These are phyloP conservation scores for Ammopiptanthus mongolicus DNA, from an alignment of 306 rosid genomes.

Conservation along the genomic window DNA sequence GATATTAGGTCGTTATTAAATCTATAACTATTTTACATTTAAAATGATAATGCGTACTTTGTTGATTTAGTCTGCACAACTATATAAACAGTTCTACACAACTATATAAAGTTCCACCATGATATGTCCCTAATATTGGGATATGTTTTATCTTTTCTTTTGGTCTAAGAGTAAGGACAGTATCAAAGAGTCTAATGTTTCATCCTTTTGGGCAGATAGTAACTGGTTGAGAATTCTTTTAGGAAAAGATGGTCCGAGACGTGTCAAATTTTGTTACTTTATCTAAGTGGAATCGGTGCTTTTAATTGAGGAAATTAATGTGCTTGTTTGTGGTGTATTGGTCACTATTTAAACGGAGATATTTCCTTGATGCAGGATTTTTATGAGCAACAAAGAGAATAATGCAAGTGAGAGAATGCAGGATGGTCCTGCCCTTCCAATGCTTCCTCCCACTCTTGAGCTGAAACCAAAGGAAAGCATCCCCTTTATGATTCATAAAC, in stretches of 20 bases:
- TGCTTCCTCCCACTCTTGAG: conserved; percentile 53
- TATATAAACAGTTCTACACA: no score
- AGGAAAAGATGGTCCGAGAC: not conserved
- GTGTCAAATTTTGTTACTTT: not conserved
- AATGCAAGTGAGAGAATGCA: conserved; percentile 41
- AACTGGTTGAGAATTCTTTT: conserved; percentile 2
- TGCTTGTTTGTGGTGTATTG: not conserved
- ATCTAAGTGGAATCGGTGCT: not conserved
- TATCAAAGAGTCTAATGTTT: conserved; percentile 9
- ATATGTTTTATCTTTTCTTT: not conserved
- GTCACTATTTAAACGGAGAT: not conserved
- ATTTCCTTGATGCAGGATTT: conserved; percentile 46
- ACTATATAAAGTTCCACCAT: not conserved
- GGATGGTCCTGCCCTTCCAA: conserved; percentile 43
- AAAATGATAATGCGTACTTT: no score
- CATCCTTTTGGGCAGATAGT: not conserved
- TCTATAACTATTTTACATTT: no score
- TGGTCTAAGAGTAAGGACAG: not conserved
- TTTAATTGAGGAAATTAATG: not conserved
- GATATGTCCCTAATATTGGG: not conserved
- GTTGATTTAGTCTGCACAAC: not conserved
- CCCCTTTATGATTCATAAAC: conserved; percentile 44
- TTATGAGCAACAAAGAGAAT: conserved; percentile 47
- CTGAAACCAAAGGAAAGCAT: conserved; percentile 39
- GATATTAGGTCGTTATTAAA: no score